phyloP scores from a whole-genome alignment of 352 stramenopile species.

The Globisporangium emineosum region DNA sequence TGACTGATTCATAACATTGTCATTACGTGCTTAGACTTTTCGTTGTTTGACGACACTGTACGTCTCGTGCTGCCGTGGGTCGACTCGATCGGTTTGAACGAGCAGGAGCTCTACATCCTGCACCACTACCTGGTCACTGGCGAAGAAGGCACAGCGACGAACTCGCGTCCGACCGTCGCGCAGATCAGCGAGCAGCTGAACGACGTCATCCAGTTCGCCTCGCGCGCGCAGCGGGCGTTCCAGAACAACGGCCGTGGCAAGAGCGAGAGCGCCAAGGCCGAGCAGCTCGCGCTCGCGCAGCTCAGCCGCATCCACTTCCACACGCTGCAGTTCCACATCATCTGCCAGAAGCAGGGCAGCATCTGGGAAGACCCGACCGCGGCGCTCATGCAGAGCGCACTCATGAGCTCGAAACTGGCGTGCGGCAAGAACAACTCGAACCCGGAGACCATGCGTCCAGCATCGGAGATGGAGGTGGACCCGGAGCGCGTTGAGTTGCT shows the following conservation, averaged over 20 bases:
- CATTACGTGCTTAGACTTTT: conserved; percentile 49
- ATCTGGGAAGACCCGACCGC: conserved; percentile 71
- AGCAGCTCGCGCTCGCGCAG: conserved; percentile 47
- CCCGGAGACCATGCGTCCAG: conserved; percentile 45
- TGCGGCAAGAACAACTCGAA: conserved; percentile 56
- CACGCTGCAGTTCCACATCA: conserved; percentile 85
- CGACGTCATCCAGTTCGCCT: conserved; percentile 61
- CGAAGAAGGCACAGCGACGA: conserved; percentile 67
- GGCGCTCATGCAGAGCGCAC: conserved; percentile 66
- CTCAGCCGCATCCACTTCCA: conserved; percentile 84
- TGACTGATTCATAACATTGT: neutral
- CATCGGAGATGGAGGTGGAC: conserved; percentile 68
- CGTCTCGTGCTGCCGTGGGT: conserved; percentile 75
- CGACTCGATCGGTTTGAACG: conserved; percentile 79
- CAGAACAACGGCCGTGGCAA: conserved; percentile 23
- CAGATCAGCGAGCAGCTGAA: conserved; percentile 73
- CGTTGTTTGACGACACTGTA: conserved; percentile 79
- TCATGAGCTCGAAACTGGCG: conserved; percentile 82
- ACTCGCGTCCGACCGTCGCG: conserved; percentile 65
- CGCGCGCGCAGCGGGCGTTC: conserved; percentile 45
- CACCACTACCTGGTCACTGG: conserved; percentile 80
- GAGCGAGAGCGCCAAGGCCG: conserved; percentile 10
- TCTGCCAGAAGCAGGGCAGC: conserved; percentile 61
- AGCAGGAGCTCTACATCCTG: conserved; percentile 81
- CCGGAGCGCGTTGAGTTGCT: conserved; percentile 67